These are phyloP conservation scores for Kuraishia hungarica DNA, from an alignment of 805 yeast species.

Conservation along the genomic window DNA sequence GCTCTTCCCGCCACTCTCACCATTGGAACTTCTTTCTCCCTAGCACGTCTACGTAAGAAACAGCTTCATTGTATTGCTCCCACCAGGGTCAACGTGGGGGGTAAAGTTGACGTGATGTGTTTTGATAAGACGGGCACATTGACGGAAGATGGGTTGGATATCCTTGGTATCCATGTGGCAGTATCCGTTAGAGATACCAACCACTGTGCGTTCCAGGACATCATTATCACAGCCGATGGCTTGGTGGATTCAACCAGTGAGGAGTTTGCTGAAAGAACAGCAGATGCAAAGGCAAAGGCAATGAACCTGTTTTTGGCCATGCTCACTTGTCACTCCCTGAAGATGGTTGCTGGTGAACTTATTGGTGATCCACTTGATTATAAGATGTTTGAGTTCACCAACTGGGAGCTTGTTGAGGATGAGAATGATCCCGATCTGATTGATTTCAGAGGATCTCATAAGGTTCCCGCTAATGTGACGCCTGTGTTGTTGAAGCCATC, in stretches of 20 bases:
- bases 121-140: slow-evolving; percentile 97
- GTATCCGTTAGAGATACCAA: slow-evolving; percentile 20
- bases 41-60: slow-evolving; percentile 60
- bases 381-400: slow-evolving; percentile 88
- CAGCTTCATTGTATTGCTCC: slow-evolving; percentile 89
- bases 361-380: slow-evolving; percentile 92
- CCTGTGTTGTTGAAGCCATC: slow-evolving; percentile 45
- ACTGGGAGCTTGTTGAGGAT: slow-evolving; percentile 70
- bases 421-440: slow-evolving; percentile 26
- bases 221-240: slow-evolving; percentile 29
- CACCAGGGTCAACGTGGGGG: slow-evolving; percentile 91
- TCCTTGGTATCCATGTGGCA: slow-evolving; percentile 44
- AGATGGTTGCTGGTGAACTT: slow-evolving; percentile 67
- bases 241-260: slow-evolving; percentile 25
- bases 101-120: slow-evolving; percentile 82
- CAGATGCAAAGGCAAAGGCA: slow-evolving; percentile 14
- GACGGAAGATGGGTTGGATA: slow-evolving; percentile 94
- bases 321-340: slow-evolving; percentile 83
- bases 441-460: slow-evolving; percentile 15
- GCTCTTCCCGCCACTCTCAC: slow-evolving; percentile 97
- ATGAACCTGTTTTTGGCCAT: slow-evolving; percentile 33
- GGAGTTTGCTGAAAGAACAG: slow-evolving; percentile 1
- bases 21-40: slow-evolving; percentile 91
- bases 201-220: slow-evolving; percentile 17
- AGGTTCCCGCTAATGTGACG: slow-evolving; percentile 28